Evolutionary conservation across 345 rosid genomes (phyloP).

Genomic region (Acer campestre): DNA sequence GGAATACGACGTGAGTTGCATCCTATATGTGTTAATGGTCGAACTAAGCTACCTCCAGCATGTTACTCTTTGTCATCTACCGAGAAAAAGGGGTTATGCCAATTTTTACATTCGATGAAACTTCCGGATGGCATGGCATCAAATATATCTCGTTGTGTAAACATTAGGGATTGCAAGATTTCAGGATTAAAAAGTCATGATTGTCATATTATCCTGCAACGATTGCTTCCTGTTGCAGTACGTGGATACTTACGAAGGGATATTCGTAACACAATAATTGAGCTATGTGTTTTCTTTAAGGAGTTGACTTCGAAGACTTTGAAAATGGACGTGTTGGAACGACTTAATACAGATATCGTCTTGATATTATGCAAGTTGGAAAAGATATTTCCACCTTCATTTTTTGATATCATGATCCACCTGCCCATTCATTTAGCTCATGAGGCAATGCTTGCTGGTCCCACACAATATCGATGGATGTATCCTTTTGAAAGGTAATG

Average conservation of each 20-base stretch:
- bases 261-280: neutral
- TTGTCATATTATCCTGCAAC: neutral
- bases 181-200: neutral
- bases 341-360: neutral
- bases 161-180: neutral
- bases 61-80: neutral
- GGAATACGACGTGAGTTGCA: neutral
- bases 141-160: neutral
- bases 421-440: neutral
- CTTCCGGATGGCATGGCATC: neutral
- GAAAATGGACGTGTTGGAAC: neutral
- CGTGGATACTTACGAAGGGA: neutral
- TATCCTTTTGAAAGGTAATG: constrained; percentile 17
- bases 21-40: neutral
- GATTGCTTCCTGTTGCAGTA: neutral
- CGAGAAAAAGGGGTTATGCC: neutral
- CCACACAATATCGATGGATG: constrained; percentile 1
- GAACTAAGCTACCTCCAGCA: neutral
- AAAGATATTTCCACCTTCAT: neutral
- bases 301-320: neutral
- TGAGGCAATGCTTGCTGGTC: neutral
- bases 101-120: neutral
- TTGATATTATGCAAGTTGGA: neutral
- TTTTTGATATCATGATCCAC: neutral
- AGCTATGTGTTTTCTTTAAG: neutral